Evolutionary conservation across 768 basidiomycete species (phyloP).

Genomic region (Mycena rosella): DNA sequence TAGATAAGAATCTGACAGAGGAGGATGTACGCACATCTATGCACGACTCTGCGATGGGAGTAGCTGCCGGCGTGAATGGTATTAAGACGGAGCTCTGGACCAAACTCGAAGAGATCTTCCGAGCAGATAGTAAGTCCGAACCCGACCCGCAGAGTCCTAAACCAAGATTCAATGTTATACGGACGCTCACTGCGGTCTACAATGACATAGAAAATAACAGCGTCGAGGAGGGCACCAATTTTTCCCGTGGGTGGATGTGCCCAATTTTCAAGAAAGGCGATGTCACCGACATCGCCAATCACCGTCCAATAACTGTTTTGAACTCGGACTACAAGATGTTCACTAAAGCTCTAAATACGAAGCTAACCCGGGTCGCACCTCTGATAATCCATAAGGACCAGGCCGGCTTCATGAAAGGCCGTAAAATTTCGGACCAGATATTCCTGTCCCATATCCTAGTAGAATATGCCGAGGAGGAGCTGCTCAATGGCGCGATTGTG

Average conservation of each 20-base stretch:
- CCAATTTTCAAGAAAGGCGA: constrained; percentile 1
- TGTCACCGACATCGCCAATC: not conserved
- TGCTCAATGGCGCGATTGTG: too few relatives aligned
- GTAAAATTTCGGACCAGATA: not conserved
- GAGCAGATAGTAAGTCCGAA: not conserved
- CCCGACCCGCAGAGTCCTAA: not conserved
- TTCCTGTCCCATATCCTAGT: not conserved
- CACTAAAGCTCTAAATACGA: not conserved
- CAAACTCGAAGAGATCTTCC: constrained; percentile 11
- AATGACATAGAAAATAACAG: not conserved
- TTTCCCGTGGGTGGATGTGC: not conserved
- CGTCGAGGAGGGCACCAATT: not conserved
- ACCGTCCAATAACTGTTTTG: not conserved
- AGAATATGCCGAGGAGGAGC: not conserved
- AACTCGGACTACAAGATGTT: constrained; percentile 8
- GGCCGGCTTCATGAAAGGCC: constrained; percentile 6
- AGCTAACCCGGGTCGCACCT: not conserved
- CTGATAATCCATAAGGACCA: not conserved
- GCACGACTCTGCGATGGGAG: not conserved
- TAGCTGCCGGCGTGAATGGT: constrained; percentile 8
- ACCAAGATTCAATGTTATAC: not conserved
- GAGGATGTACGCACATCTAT: not conserved
- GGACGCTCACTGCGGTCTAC: not conserved
- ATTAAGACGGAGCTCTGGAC: constrained; percentile 19
- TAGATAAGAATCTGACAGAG: constrained; percentile 3